Conservation (phyloP, 2,329 filamentous ascomycete species). For the Purpureocillium takamizusanense region DNA sequence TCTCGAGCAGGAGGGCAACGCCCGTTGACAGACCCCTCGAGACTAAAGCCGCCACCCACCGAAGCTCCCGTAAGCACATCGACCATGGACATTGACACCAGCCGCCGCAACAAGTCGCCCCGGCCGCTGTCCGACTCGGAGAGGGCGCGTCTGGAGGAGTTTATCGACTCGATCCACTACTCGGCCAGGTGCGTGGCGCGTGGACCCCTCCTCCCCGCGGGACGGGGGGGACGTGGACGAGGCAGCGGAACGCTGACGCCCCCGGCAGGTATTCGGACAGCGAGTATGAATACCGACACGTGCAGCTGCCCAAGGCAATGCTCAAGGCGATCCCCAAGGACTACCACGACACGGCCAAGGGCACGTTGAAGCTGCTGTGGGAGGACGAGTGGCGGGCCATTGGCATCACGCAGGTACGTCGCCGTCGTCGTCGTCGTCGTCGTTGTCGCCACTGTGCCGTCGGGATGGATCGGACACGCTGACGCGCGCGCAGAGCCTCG, state of each 20-base stretch:
- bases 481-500: slow-evolving; percentile 63
- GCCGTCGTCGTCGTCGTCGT: too few relatives aligned
- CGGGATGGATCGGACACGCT: neutral
- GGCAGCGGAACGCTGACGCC: neutral
- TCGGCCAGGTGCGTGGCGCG: slow-evolving; percentile 63
- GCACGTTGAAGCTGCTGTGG: slow-evolving; percentile 92
- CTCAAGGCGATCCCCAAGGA: slow-evolving; percentile 93
- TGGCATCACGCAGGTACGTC: slow-evolving; percentile 84
- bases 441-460: too few relatives aligned
- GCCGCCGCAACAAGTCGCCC: slow-evolving; percentile 78
- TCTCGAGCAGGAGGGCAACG: too few relatives aligned
- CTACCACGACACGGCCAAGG: slow-evolving; percentile 81
- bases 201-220: neutral
- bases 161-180: slow-evolving; percentile 90
- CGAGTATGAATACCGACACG: slow-evolving; percentile 93
- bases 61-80: slow-evolving; percentile 1
- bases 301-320: slow-evolving; percentile 97
- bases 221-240: too few relatives aligned
- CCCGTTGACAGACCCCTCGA: too few relatives aligned
- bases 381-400: slow-evolving; percentile 97
- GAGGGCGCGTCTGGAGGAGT: slow-evolving; percentile 79
- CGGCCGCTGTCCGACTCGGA: slow-evolving; percentile 73
- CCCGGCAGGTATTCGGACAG: slow-evolving; percentile 74
- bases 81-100: slow-evolving; percentile 60
- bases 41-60: too few relatives aligned